Conservation (phyloP, 2,329 filamentous ascomycete genomes). For the Fusarium duplospermum region DNA sequence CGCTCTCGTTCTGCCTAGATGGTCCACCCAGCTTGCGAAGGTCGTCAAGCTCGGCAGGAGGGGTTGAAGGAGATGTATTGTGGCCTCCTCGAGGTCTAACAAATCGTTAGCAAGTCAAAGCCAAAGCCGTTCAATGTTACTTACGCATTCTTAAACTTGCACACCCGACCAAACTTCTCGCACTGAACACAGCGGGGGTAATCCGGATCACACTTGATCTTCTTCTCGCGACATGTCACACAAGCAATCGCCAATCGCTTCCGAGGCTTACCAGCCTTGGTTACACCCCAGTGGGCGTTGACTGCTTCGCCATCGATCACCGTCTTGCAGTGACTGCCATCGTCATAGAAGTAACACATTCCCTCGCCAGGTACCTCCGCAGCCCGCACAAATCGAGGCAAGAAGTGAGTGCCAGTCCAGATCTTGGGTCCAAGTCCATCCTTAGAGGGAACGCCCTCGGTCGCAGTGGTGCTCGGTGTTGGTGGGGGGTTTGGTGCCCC, state of each 20-base stretch:
- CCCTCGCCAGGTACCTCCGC: slow-evolving; percentile 81
- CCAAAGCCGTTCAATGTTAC: slow-evolving; percentile 52
- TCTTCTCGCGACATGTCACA: slow-evolving; percentile 93
- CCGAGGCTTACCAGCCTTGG: slow-evolving; percentile 91
- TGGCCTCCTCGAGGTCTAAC: slow-evolving; percentile 67
- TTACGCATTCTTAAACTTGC: slow-evolving; percentile 88
- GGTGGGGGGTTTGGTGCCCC: slow-evolving; percentile 43
- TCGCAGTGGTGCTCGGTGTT: slow-evolving; percentile 46
- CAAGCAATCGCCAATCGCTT: slow-evolving; percentile 94
- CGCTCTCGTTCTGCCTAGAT: slow-evolving; percentile 53
- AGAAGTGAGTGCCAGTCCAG: slow-evolving; percentile 75
- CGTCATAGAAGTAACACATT: slow-evolving; percentile 86
- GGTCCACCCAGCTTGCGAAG: slow-evolving; percentile 51
- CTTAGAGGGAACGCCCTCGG: slow-evolving; percentile 63
- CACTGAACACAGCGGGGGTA: slow-evolving; percentile 90
- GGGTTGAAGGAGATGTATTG: slow-evolving; percentile 66
- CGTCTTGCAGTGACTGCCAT: slow-evolving; percentile 84
- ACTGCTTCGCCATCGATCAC: slow-evolving; percentile 87
- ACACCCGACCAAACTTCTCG: slow-evolving; percentile 87
- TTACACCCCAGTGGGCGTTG: slow-evolving; percentile 93
- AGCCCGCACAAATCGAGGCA: slow-evolving; percentile 73
- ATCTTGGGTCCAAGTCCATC: slow-evolving; percentile 75
- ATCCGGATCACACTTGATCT: slow-evolving; percentile 95
- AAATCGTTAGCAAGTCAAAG: slow-evolving; percentile 14
- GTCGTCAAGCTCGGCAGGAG: slow-evolving; percentile 63